Conservation (phyloP, 805 yeast genomes). For the Myxozyma geophila region DNA sequence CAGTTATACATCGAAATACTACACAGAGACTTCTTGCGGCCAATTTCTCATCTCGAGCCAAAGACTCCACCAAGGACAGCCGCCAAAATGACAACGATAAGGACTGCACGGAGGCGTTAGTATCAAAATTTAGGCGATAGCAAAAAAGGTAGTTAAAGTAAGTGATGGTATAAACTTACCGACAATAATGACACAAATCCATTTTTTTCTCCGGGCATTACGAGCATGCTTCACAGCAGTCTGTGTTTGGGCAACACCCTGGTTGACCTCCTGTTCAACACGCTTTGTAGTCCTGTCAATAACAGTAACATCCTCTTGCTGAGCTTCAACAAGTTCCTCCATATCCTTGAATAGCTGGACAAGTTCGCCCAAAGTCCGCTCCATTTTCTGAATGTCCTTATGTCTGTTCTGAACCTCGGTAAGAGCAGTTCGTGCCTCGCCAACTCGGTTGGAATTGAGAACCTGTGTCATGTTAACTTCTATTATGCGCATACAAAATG, state of each 20-base stretch:
- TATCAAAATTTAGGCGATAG: not conserved
- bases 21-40: not conserved
- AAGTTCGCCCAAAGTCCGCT: constrained; percentile 92
- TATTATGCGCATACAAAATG: not conserved
- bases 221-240: constrained; percentile 87
- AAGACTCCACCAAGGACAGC: constrained; percentile 73
- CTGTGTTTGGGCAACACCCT: constrained; percentile 91
- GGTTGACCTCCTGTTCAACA: constrained; percentile 90
- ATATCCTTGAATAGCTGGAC: constrained; percentile 93
- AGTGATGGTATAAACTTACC: constrained; percentile 15
- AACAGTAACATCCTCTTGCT: constrained; percentile 83
- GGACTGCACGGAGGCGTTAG: constrained; percentile 10
- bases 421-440: constrained; percentile 93
- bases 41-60: constrained; percentile 42
- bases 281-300: constrained; percentile 77
- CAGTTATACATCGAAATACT: constrained; percentile 10
- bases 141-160: not conserved
- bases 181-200: constrained; percentile 76
- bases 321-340: constrained; percentile 95
- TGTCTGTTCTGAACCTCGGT: constrained; percentile 96
- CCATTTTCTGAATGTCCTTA: constrained; percentile 91
- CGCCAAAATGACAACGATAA: constrained; percentile 56
- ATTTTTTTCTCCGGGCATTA: constrained; percentile 87
- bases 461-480: constrained; percentile 43
- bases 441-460: constrained; percentile 82